Evolutionary conservation across 2,329 filamentous ascomycete genomes (phyloP), one percentile per base, ranked within the genome.

Genomic region (Plectosphaerella plurivora): DNA sequence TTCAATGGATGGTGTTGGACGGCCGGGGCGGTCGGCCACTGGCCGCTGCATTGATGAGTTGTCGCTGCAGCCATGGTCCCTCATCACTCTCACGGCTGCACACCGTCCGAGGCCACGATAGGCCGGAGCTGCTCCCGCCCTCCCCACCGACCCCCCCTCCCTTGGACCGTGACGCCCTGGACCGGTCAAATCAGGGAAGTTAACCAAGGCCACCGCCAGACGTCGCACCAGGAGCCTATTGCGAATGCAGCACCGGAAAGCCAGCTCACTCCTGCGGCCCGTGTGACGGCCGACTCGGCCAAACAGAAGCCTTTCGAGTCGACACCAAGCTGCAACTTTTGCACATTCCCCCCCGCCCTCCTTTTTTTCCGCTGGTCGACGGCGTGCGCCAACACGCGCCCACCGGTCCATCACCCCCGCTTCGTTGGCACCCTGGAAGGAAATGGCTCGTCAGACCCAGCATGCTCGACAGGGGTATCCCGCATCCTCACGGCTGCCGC

Each of bases 51-150:
- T 55, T 66, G 70, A 66, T 74, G 71, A 61, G 72, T 68, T 74
- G 72, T 70, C 64, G 64, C 61, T 72, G 70, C 74, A 75, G 67
- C 68, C 67, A 67, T 69, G 54, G 68, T 68, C 67, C 67, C 65
- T 72, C 65, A 61, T 67, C 61, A 37, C 42, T 47, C 42, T 69
- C 66, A 62, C 64, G 63, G 65, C 65, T 62, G 61, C 54, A 56
- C 52, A 59, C 57, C 61, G 54, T 62, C 57, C 58, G 56, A 54
- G 55, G 53, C 61, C 61, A 55, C 73, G 69, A 79, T 77, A 78
- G 76, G 75, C 66, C 66, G 61, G 62, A 58, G 59, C 53, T 53
- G 58, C 55, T 58, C 63, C 64, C 60, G 59, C 57, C 22, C 63
- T 65, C 66, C 64, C 74, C 73, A 69, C 65, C 53, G 46, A 50